Evolutionary conservation across 225 moss, liverwort and hornwort genomes (phyloP).

Genomic region (Straminergon stramineum): DNA sequence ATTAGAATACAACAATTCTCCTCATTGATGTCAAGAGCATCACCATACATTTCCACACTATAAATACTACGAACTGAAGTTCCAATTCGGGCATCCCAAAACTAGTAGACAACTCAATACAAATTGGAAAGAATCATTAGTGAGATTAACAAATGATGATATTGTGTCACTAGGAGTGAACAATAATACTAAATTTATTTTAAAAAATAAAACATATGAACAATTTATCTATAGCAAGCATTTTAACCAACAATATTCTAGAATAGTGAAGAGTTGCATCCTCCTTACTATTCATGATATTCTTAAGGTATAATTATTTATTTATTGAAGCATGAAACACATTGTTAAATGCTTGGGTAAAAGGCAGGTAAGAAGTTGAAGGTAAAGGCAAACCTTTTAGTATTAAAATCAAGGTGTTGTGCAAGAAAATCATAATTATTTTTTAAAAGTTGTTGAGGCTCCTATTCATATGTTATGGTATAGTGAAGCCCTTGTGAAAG

Average conservation of each 20-base stretch:
- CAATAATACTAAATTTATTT: too few species aligned
- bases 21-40: slow-evolving; percentile 50
- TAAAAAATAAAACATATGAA: background rate
- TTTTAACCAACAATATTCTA: background rate
- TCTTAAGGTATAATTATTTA: background rate
- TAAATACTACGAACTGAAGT: slow-evolving; percentile 55
- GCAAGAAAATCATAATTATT: background rate
- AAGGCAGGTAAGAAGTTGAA: background rate
- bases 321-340: background rate
- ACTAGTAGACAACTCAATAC: slow-evolving; percentile 4
- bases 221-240: background rate
- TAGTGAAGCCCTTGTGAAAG: background rate
- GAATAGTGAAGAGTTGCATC: background rate
- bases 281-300: too few species aligned
- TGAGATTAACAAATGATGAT: background rate
- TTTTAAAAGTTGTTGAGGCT: background rate
- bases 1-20: slow-evolving; percentile 23
- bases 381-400: background rate
- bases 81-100: slow-evolving; percentile 63
- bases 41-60: slow-evolving; percentile 60
- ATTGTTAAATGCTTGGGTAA: background rate
- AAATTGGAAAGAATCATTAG: background rate
- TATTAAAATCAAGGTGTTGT: background rate
- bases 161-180: background rate
- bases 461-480: background rate